Evolutionary conservation across 352 stramenopile species (phyloP).

Genomic region (Phytophthora syringae): DNA sequence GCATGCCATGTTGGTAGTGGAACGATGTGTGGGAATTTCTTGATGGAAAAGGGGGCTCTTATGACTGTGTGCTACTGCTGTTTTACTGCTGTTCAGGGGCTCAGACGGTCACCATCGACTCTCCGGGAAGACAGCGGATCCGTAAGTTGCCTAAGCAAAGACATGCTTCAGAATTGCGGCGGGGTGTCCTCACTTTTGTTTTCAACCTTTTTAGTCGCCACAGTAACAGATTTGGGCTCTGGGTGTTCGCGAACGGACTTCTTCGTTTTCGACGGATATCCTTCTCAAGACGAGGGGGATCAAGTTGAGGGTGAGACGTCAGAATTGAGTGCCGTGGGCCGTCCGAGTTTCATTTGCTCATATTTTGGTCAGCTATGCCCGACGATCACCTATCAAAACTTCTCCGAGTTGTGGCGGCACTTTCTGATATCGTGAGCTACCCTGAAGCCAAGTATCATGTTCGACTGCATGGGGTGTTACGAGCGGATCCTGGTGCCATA

Average conservation of each 20-base stretch:
- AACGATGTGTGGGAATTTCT: not conserved
- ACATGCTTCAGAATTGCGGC: not conserved
- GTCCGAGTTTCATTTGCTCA: constrained; percentile 29
- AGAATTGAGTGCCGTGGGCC: constrained; percentile 1
- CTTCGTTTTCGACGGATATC: constrained; percentile 38
- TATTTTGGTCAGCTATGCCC: constrained; percentile 33
- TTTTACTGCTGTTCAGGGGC: constrained; percentile 16
- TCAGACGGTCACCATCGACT: constrained; percentile 30
- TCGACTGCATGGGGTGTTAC: constrained; percentile 13
- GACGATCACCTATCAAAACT: constrained; percentile 11
- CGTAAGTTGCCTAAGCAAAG: constrained; percentile 17
- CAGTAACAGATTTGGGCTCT: constrained; percentile 8
- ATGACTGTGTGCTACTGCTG: not conserved
- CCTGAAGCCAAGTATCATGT: constrained; percentile 31
- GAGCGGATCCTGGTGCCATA: constrained; percentile 11
- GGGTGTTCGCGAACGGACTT: constrained; percentile 37
- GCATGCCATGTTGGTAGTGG: constrained; percentile 32
- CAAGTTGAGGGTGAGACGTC: constrained; percentile 1
- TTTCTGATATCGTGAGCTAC: constrained; percentile 31
- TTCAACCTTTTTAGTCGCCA: constrained; percentile 14
- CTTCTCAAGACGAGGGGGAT: not conserved
- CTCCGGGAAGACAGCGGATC: constrained; percentile 34
- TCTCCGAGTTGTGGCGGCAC: constrained; percentile 19
- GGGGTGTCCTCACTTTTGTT: not conserved
- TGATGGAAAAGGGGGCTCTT: not conserved